phyloP scores from a whole-genome alignment of 345 rosid genomes.

The Angophora floribunda region DNA sequence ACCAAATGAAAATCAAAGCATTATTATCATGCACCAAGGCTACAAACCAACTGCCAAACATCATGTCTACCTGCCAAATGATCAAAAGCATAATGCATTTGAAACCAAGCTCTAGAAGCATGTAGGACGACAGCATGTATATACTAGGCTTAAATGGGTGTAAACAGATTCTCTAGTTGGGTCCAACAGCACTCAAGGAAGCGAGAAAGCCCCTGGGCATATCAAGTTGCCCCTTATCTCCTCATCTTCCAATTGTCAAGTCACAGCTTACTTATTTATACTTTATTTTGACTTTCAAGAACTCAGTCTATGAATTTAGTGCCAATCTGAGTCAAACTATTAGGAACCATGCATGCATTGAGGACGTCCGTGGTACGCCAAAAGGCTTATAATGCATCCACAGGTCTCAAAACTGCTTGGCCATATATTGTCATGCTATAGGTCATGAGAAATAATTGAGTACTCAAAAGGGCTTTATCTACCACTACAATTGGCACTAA shows the following conservation, averaged over 20 bases:
- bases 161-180: not conserved
- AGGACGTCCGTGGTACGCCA: not conserved
- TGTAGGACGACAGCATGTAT: not conserved
- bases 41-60: not conserved
- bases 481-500: not conserved
- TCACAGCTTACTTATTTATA: not conserved
- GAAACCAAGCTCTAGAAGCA: not conserved
- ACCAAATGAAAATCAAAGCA: not conserved
- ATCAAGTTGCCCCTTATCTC: not conserved
- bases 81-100: not conserved
- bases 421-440: not conserved
- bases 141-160: not conserved
- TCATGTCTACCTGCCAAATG: not conserved
- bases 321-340: not conserved
- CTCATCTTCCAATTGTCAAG: not conserved
- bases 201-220: not conserved
- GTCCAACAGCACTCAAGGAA: not conserved
- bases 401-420: not conserved
- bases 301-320: not conserved
- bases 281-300: not conserved
- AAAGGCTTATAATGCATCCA: not conserved
- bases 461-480: not conserved
- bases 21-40: not conserved
- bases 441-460: not conserved
- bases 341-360: not conserved